phyloP scores from a whole-genome alignment of 1,284 basidiomycete genomes.

The Tilletia indica region DNA sequence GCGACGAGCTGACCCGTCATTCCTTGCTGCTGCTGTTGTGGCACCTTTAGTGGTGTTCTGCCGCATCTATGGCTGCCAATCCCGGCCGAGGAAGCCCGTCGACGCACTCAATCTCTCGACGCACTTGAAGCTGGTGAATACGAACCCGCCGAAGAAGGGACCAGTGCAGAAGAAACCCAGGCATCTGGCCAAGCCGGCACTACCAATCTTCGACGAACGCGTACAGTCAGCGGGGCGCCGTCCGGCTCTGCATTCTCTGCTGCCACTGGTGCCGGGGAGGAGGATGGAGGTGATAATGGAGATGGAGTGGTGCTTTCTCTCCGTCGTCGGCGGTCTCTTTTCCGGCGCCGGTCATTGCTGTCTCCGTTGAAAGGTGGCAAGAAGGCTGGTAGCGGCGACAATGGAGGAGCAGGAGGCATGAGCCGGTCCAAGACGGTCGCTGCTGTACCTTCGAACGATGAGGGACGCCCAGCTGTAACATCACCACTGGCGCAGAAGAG shows the following conservation, averaged over 20 bases:
- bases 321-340: not conserved
- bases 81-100: constrained; percentile 12
- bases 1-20: not conserved
- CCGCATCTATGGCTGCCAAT: constrained; percentile 50
- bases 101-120: not conserved
- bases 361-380: not conserved
- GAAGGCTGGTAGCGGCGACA: not conserved
- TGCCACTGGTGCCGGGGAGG: not conserved
- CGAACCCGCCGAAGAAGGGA: not conserved
- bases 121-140: constrained; percentile 5
- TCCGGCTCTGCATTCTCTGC: not conserved
- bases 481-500: not conserved
- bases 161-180: not conserved
- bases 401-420: not conserved
- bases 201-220: not conserved
- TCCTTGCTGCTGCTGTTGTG: not conserved
- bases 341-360: not conserved
- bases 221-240: constrained; percentile 1
- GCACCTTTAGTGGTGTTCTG: constrained; percentile 30
- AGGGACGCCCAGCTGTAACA: not conserved
- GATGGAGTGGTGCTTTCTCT: not conserved
- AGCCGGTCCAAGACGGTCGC: constrained; percentile 6
- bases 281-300: not conserved
- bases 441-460: not conserved
- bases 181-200: constrained; percentile 2